These are phyloP conservation scores for Nepenthes alata DNA, from an alignment of 179 eudicot genomes.

Conservation along the genomic window DNA sequence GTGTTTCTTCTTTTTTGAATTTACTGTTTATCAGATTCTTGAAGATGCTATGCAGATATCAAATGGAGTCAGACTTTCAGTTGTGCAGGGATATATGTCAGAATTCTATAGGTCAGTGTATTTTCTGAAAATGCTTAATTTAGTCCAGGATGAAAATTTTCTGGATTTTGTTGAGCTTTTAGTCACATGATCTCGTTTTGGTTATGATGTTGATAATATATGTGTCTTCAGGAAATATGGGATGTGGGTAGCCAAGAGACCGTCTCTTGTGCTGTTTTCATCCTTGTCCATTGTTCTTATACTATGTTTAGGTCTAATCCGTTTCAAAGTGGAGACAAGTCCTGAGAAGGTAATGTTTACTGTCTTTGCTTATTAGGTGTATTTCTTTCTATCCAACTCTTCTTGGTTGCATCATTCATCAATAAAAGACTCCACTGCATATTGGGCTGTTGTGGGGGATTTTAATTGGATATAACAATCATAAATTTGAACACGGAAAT, in stretches of 20 bases:
- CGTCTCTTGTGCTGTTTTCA: constrained; percentile 59
- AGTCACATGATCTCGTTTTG: constrained; percentile 6
- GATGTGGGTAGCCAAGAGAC: constrained; percentile 82
- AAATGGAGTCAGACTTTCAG: constrained; percentile 74
- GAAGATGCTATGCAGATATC: constrained; percentile 48
- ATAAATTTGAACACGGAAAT: no score
- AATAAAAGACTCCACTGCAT: no score
- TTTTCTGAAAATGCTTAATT: constrained; percentile 8
- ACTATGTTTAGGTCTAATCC: constrained; percentile 79
- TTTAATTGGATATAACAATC: no score
- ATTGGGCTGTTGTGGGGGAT: no score
- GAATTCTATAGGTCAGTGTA: constrained; percentile 64
- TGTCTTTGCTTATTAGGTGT: neutral
- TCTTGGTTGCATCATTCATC: neutral
- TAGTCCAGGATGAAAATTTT: neutral
- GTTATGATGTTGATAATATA: neutral
- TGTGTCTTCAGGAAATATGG: constrained; percentile 72
- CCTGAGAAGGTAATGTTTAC: constrained; percentile 79
- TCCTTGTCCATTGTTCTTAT: constrained; percentile 58
- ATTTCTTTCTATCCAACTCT: neutral
- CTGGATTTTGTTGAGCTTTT: neutral
- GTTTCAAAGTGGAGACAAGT: constrained; percentile 84
- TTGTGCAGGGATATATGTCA: constrained; percentile 85
- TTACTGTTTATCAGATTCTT: constrained; percentile 36
- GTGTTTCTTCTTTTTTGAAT: neutral